phyloP scores from a whole-genome alignment of 768 basidiomycete genomes.

The Mrakia gelida region DNA sequence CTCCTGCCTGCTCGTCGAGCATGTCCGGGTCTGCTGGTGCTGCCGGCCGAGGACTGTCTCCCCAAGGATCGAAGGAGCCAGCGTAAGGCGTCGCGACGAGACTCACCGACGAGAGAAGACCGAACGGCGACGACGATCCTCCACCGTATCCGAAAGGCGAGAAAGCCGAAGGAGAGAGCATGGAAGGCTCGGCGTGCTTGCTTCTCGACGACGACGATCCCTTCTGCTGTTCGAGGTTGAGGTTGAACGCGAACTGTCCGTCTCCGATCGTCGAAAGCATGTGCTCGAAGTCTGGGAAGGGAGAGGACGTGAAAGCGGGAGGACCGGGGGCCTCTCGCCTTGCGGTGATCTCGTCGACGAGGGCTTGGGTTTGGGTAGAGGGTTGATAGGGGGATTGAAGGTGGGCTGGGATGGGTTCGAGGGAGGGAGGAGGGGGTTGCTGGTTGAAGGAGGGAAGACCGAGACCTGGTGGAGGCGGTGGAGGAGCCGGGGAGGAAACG shows the following conservation, averaged over 20 bases:
- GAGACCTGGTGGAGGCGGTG: slow-evolving; percentile 21
- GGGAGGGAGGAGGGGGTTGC: slow-evolving; percentile 11
- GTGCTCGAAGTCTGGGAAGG: slow-evolving; percentile 86
- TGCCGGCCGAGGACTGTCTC: slow-evolving; percentile 26
- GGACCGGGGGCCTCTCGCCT: slow-evolving; percentile 56
- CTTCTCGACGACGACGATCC: slow-evolving; percentile 34
- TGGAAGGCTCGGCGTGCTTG: slow-evolving; percentile 3
- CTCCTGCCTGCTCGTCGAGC: slow-evolving; percentile 23
- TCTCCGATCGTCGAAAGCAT: slow-evolving; percentile 70
- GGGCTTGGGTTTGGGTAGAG: slow-evolving; percentile 75
- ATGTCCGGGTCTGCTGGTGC: not conserved
- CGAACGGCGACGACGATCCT: slow-evolving; percentile 1
- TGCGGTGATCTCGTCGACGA: slow-evolving; percentile 76
- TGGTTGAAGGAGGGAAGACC: not conserved
- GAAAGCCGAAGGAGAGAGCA: slow-evolving; percentile 19
- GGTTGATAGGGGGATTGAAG: slow-evolving; percentile 59
- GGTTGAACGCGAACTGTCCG: slow-evolving; percentile 66
- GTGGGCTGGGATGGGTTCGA: not conserved
- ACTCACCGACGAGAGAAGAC: slow-evolving; percentile 10
- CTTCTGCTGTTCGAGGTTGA: slow-evolving; percentile 55
- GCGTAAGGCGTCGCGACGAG: slow-evolving; percentile 31
- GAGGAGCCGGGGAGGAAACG: not conserved
- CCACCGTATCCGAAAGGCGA: slow-evolving; percentile 29
- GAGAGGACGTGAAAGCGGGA: slow-evolving; percentile 37
- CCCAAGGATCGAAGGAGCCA: slow-evolving; percentile 41